These are phyloP conservation scores for Hordeum pubiflorum DNA, from an alignment of 202 grass and related monocot genomes.

Conservation along the genomic window DNA sequence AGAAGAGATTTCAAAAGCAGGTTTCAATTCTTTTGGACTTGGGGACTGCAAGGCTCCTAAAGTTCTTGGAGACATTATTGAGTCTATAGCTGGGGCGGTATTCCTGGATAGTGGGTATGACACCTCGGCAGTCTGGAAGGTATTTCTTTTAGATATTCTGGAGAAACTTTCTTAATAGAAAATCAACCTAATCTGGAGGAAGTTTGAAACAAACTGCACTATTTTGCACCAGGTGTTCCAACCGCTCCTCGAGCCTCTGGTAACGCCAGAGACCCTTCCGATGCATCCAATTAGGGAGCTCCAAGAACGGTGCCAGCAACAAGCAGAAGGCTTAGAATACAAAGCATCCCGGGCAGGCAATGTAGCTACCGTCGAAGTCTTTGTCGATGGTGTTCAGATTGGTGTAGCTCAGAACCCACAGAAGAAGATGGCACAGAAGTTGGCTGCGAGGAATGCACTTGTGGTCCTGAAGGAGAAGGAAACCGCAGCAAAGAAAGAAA, in stretches of 20 bases:
- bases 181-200: background rate
- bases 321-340: conserved; percentile 90
- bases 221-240: conserved; percentile 60
- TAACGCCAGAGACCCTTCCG: conserved; percentile 85
- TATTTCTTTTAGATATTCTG: conserved; percentile 14
- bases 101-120: conserved; percentile 72
- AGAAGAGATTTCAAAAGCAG: conserved; percentile 74
- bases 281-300: conserved; percentile 99
- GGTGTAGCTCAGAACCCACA: conserved; percentile 89
- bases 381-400: conserved; percentile 82
- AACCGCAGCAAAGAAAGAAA: conserved; percentile 49
- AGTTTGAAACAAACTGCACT: background rate
- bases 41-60: conserved; percentile 97
- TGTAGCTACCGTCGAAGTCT: conserved; percentile 88
- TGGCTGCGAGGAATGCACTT: conserved; percentile 86
- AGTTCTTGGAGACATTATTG: conserved; percentile 93
- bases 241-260: conserved; percentile 77
- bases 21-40: conserved; percentile 95
- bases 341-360: conserved; percentile 73
- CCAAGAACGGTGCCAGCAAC: conserved; percentile 98
- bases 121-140: conserved; percentile 81
- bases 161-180: background rate
- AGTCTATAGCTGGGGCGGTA: conserved; percentile 91
- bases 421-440: conserved; percentile 99
- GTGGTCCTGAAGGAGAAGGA: conserved; percentile 85